Conservation (phyloP, 805 yeast species). For the Starmerella stigmatis region DNA sequence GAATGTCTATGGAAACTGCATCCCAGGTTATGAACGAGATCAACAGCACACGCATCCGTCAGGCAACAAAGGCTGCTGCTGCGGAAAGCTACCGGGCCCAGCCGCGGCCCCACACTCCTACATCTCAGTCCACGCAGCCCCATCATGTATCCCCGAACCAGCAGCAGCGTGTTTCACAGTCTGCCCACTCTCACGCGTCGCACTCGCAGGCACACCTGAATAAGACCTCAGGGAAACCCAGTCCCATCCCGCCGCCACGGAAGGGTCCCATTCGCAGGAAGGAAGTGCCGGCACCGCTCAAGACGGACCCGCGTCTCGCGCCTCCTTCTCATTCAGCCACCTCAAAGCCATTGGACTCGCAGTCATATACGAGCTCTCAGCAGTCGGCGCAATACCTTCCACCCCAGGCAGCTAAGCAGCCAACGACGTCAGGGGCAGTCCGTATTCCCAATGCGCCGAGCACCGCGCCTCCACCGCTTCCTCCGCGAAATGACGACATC, state of each 20-base stretch:
- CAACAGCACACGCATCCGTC: conserved; percentile 40
- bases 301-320: neutral
- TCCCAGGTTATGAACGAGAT: conserved; percentile 78
- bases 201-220: conserved; percentile 3
- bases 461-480: too few species aligned
- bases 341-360: neutral
- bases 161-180: neutral
- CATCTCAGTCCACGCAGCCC: neutral
- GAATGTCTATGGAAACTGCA: conserved; percentile 96
- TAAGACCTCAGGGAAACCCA: neutral
- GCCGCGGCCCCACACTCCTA: neutral
- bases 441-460: too few species aligned
- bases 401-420: neutral
- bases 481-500: too few species aligned
- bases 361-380: neutral
- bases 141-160: neutral
- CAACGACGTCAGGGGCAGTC: too few species aligned
- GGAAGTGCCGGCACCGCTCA: conserved; percentile 18
- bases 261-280: conserved; percentile 21
- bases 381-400: neutral
- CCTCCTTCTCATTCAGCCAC: neutral
- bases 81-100: conserved; percentile 8
- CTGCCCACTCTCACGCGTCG: conserved; percentile 1
- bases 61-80: conserved; percentile 26
- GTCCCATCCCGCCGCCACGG: conserved; percentile 10